phyloP scores from a whole-genome alignment of 2,329 filamentous ascomycete species.

The Ceratocystis lukuohia region DNA sequence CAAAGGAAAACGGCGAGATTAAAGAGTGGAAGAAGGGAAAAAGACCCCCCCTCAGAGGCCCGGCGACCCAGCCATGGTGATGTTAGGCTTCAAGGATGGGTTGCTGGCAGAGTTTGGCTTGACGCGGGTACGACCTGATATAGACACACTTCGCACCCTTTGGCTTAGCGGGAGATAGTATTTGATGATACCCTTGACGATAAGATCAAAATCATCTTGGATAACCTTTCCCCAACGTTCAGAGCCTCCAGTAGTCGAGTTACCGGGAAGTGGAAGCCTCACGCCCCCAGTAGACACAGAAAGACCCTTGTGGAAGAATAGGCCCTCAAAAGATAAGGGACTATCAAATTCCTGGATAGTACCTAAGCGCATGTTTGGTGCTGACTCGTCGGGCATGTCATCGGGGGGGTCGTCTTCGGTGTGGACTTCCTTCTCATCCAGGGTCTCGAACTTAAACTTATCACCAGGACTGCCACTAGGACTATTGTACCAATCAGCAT shows the following conservation, averaged over 20 bases:
- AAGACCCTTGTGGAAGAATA: constrained; percentile 62
- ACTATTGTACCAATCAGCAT: constrained; percentile 45
- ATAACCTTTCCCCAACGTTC: constrained; percentile 83
- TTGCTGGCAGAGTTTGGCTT: constrained; percentile 50
- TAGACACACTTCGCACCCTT: constrained; percentile 44
- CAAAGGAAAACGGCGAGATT: neutral
- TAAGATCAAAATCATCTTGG: constrained; percentile 83
- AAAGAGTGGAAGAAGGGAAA: neutral
- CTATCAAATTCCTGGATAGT: constrained; percentile 79
- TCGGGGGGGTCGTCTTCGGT: constrained; percentile 28
- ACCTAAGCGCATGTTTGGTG: constrained; percentile 84
- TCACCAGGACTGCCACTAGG: constrained; percentile 21
- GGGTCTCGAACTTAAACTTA: neutral
- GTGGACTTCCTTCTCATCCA: constrained; percentile 7
- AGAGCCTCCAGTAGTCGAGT: constrained; percentile 72
- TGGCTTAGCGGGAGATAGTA: constrained; percentile 57
- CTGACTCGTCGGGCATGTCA: constrained; percentile 51
- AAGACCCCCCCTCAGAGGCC: neutral
- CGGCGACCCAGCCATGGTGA: constrained; percentile 12
- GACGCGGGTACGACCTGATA: constrained; percentile 46
- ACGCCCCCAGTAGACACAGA: constrained; percentile 71
- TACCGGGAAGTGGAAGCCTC: constrained; percentile 69
- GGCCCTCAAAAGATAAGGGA: constrained; percentile 75
- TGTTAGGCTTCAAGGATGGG: constrained; percentile 29
- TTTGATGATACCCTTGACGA: constrained; percentile 79